Evolutionary conservation across 495 filamentous ascomycete species (phyloP).

Genomic region (Aspergillus hancockii): DNA sequence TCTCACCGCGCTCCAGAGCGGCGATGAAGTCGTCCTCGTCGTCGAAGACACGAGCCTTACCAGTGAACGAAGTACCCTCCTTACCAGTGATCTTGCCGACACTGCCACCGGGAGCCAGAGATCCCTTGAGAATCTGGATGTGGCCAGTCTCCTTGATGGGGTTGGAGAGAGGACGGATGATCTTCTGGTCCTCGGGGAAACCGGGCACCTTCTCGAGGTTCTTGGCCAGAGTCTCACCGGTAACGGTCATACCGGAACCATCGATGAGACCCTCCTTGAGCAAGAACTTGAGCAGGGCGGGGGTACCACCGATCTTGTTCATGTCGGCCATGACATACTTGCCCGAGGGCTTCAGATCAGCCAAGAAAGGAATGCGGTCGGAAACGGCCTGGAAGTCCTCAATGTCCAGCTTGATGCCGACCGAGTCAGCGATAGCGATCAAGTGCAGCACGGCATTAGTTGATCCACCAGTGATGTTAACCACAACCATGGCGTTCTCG

Average conservation of each 20-base stretch:
- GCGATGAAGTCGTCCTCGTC: slow-evolving; percentile 77
- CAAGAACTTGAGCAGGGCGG: slow-evolving; percentile 86
- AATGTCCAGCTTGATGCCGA: slow-evolving; percentile 90
- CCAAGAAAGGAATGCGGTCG: slow-evolving; percentile 88
- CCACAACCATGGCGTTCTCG: slow-evolving; percentile 94
- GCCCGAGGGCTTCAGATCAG: slow-evolving; percentile 94
- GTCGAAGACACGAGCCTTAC: slow-evolving; percentile 87
- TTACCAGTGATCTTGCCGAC: slow-evolving; percentile 99
- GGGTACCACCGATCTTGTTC: slow-evolving; percentile 87
- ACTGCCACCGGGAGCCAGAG: slow-evolving; percentile 84
- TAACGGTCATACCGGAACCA: slow-evolving; percentile 87
- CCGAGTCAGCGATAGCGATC: slow-evolving; percentile 92
- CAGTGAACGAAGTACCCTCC: slow-evolving; percentile 85
- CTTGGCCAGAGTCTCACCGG: slow-evolving; percentile 88
- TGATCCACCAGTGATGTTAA: slow-evolving; percentile 93
- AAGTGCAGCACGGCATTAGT: slow-evolving; percentile 97
- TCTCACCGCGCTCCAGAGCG: slow-evolving; percentile 75
- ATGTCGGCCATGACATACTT: slow-evolving; percentile 97
- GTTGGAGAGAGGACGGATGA: slow-evolving; percentile 88
- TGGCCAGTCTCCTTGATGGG: slow-evolving; percentile 94
- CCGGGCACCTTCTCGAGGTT: slow-evolving; percentile 78
- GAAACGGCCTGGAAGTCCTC: slow-evolving; percentile 97
- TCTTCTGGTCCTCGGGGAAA: slow-evolving; percentile 81
- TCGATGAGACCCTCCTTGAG: slow-evolving; percentile 88
- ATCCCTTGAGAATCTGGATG: slow-evolving; percentile 94